A percentile compares a stretch with the other conserved stretches of the same genome.
phyloP scores from a whole-genome alignment of 2,329 filamentous ascomycete genomes.

The Penicillium thymicola region DNA sequence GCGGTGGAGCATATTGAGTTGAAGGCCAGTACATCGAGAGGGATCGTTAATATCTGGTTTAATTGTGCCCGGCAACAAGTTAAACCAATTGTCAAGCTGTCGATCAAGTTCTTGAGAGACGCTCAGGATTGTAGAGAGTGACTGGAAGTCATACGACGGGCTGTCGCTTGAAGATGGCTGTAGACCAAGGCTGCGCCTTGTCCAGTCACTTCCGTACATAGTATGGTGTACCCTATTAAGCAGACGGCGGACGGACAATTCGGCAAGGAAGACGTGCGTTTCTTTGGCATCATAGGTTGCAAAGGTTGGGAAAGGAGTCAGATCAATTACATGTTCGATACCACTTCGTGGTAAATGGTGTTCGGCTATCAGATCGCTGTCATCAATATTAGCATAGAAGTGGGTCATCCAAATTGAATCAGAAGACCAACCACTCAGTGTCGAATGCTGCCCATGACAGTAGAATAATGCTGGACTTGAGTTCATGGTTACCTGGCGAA shows the following conservation, averaged over 20 bases:
- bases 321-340: conserved; percentile 6
- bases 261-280: conserved; percentile 5
- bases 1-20: conserved; percentile 6
- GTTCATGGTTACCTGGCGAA: background rate
- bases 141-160: conserved; percentile 5
- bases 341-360: conserved; percentile 6
- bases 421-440: conserved; percentile 1
- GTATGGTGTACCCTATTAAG: conserved; percentile 6
- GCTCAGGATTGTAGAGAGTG: conserved; percentile 2
- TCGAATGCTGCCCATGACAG: conserved; percentile 6
- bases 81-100: conserved; percentile 3
- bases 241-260: conserved; percentile 1
- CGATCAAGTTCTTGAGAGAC: conserved; percentile 5
- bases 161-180: conserved; percentile 6
- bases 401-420: too few relatives aligned
- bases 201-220: conserved; percentile 5
- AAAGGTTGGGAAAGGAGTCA: conserved; percentile 4
- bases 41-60: conserved; percentile 3
- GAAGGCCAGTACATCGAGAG: conserved; percentile 4
- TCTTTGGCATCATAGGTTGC: background rate
- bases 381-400: background rate
- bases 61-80: background rate
- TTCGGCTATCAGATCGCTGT: conserved; percentile 3
- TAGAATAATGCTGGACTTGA: conserved; percentile 4
- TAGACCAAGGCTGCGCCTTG: conserved; percentile 4